A percentile compares a stretch with the other conserved stretches of the same genome.
phyloP scores from a whole-genome alignment of 2,329 filamentous ascomycete species.

The Aureobasidium sp. region DNA sequence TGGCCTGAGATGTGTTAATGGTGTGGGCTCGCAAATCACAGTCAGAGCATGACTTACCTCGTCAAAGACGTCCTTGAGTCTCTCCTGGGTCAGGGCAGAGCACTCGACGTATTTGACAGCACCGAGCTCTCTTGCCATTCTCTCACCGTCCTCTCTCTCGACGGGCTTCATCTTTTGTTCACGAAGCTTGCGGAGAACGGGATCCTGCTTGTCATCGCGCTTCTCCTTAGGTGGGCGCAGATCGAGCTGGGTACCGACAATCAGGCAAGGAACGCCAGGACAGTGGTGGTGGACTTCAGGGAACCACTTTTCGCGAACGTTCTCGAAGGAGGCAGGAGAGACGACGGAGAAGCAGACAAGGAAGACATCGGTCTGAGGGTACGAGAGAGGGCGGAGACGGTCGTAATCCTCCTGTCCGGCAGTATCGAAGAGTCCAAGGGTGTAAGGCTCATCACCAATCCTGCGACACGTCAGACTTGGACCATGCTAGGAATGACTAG shows the following conservation, averaged over 20 bases:
- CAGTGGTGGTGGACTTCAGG: slow-evolving; percentile 98
- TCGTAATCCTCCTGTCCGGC: slow-evolving; percentile 99
- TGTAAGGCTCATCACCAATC: slow-evolving; percentile 98
- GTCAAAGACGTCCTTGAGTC: slow-evolving; percentile 98
- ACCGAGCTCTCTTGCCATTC: slow-evolving; percentile 94
- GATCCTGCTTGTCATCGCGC: slow-evolving; percentile 26
- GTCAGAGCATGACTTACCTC: slow-evolving; percentile 59
- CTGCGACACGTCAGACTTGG: slow-evolving; percentile 41
- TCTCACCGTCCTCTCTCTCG: slow-evolving; percentile 83
- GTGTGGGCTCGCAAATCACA: neutral
- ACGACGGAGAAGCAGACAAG: slow-evolving; percentile 98
- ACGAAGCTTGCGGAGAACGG: slow-evolving; percentile 80
- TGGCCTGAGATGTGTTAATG: slow-evolving; percentile 56
- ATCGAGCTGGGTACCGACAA: slow-evolving; percentile 97
- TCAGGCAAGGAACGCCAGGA: slow-evolving; percentile 92
- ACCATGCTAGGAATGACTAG: too few species aligned
- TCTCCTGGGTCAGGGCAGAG: slow-evolving; percentile 95
- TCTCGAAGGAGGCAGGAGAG: slow-evolving; percentile 95
- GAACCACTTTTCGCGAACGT: slow-evolving; percentile 98
- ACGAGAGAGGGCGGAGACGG: slow-evolving; percentile 85
- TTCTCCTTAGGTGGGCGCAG: slow-evolving; percentile 40
- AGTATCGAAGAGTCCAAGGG: slow-evolving; percentile 95
- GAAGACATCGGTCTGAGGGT: slow-evolving; percentile 97
- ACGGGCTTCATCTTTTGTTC: slow-evolving; percentile 97
- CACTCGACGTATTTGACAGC: slow-evolving; percentile 99